Evolutionary conservation across 2,329 filamentous ascomycete genomes (phyloP).

Genomic region (Zymoseptoria tritici): DNA sequence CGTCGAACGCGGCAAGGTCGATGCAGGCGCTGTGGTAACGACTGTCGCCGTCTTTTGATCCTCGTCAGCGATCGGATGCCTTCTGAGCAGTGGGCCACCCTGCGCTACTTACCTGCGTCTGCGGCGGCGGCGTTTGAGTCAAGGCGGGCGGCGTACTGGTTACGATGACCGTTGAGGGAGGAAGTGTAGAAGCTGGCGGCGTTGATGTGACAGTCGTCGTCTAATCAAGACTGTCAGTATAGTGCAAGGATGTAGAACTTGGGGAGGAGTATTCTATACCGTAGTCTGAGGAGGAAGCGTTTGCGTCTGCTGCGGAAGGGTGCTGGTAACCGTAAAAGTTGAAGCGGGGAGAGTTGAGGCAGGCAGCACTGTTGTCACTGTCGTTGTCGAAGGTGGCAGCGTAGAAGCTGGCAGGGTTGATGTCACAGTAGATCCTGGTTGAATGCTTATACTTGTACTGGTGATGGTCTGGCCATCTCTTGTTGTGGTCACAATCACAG

Average conservation of each 20-base stretch:
- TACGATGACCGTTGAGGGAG: background rate
- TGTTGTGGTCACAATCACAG: background rate
- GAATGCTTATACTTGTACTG: background rate
- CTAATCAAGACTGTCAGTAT: background rate
- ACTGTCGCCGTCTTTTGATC: background rate
- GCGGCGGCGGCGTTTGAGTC: background rate
- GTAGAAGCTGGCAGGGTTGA: background rate
- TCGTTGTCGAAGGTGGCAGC: background rate
- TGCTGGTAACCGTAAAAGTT: background rate
- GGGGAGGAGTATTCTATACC: too few species aligned
- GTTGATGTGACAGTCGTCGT: background rate
- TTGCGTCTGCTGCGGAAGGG: background rate
- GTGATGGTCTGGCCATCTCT: background rate
- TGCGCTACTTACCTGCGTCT: background rate
- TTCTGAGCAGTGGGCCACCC: background rate
- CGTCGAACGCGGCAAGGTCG: background rate
- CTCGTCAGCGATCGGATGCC: background rate
- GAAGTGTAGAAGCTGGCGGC: background rate
- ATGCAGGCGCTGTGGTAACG: background rate
- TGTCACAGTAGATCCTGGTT: background rate
- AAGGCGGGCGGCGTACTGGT: background rate
- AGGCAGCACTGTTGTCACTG: background rate
- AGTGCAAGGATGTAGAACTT: too few species aligned
- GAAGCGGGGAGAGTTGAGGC: background rate
- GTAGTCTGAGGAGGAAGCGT: background rate